Conservation (phyloP, 2,329 filamentous ascomycete genomes). For the Trichoderma polysporum region DNA sequence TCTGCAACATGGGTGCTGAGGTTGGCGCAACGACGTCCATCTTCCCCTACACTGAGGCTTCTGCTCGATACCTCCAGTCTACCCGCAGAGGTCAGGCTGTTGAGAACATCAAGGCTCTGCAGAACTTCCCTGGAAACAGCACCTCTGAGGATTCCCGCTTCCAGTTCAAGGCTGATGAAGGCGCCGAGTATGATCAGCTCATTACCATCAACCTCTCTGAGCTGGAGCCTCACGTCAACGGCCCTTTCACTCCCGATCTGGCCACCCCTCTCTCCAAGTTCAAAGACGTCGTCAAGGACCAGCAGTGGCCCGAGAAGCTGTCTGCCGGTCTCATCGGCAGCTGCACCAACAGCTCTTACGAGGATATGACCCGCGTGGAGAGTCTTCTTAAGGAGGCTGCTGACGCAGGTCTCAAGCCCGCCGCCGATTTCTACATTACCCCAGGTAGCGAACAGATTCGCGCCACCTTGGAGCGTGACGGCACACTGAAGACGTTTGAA, state of each 20-base stretch:
- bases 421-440: slow-evolving; percentile 91
- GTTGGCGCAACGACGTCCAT: slow-evolving; percentile 94
- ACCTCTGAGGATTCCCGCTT: slow-evolving; percentile 49
- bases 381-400: slow-evolving; percentile 88
- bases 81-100: slow-evolving; percentile 70
- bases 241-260: slow-evolving; percentile 92
- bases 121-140: slow-evolving; percentile 48
- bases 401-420: slow-evolving; percentile 85
- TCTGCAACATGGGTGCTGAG: slow-evolving; percentile 86
- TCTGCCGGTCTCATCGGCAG: slow-evolving; percentile 94
- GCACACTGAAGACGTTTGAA: slow-evolving; percentile 81
- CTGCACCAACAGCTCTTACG: slow-evolving; percentile 98
- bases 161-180: slow-evolving; percentile 74
- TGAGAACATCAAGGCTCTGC: slow-evolving; percentile 62
- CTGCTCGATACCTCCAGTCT: slow-evolving; percentile 80
- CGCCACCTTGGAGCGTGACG: slow-evolving; percentile 86
- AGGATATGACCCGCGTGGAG: slow-evolving; percentile 96
- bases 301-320: slow-evolving; percentile 87
- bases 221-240: slow-evolving; percentile 95
- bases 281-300: slow-evolving; percentile 76
- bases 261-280: slow-evolving; percentile 91
- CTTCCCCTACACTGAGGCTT: slow-evolving; percentile 86
- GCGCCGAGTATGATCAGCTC: slow-evolving; percentile 84
- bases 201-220: slow-evolving; percentile 87
- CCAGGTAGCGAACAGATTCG: slow-evolving; percentile 96